Evolutionary conservation across 108 stramenopile genomes (phyloP), one percentile per base, ranked within the genome.

Genomic region (Nitzschia palea): DNA sequence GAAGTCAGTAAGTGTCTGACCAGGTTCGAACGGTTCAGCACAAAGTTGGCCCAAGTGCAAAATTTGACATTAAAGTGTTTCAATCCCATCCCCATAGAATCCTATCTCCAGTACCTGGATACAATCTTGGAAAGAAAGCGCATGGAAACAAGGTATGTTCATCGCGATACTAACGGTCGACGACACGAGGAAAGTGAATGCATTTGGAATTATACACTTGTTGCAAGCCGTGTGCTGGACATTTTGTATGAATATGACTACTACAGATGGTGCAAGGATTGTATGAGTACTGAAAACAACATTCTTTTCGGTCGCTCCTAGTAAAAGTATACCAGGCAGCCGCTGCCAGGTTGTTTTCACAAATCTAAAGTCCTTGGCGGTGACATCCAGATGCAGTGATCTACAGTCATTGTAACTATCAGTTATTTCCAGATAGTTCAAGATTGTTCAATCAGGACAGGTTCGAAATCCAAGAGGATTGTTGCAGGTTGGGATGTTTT

Each of bases 1-100:
- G 55, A 56, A 56, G 30, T 56, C 9, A 30, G 12, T 5, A 8
- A 28, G 8, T 56, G 55, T 23, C 14, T 51, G 50, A 6, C 29
- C 26, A n/a, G n/a, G 29, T 5, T 12, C 12, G n/a, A 56, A 29
- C 5, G 55, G 29, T 56, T 56, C 55, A 6, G 10, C 29, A 12
- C 5, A 27, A 31, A 56, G 4, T 31, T 56, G 30, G 14, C 22
- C 8, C 6, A 27, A 8, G 4, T 29, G 25, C 6, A 5, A 5
- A 56, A 56, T 31, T 3, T 8, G 5, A 12, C 55, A 8, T 15
- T 56, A n/a, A 56, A 56, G n/a, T 56, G 55, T 31, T 56, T 56
- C 29, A 56, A 56, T 56, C 29, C 55, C 10, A 56, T 56, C 8
- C 55, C 55, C 8, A 56, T 56, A 4, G 55, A 56, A 6, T 28